Evolutionary conservation across 2,329 filamentous ascomycete species (phyloP).

Genomic region (Fusarium praegraminearum): DNA sequence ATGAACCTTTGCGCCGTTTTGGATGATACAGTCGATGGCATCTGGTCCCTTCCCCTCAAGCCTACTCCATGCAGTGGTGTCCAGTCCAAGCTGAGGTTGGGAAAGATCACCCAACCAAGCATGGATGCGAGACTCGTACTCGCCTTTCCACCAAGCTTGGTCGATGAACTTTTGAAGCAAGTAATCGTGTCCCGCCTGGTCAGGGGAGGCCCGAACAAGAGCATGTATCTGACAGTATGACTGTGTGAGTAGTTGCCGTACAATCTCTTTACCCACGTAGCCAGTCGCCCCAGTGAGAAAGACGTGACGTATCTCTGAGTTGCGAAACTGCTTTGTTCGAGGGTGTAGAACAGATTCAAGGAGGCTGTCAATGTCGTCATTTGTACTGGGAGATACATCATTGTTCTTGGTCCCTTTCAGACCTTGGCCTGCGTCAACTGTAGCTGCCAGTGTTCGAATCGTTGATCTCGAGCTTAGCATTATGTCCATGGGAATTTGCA

Average conservation of each 20-base stretch:
- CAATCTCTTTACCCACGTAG: not conserved
- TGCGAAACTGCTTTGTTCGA: not conserved
- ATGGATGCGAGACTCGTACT: not conserved
- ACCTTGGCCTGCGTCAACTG: not conserved
- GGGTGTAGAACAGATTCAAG: constrained; percentile 1
- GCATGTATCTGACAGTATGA: not conserved
- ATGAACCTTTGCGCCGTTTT: not conserved
- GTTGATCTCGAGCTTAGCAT: constrained; percentile 2
- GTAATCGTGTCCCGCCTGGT: not conserved
- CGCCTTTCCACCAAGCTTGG: not conserved
- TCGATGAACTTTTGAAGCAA: not conserved
- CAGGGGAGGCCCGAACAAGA: not conserved
- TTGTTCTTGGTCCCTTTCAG: not conserved
- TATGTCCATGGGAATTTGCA: not conserved
- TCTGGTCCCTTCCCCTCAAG: not conserved
- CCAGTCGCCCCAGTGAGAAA: not conserved
- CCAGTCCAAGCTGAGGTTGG: not conserved
- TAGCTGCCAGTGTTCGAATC: not conserved
- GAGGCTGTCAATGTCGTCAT: not conserved
- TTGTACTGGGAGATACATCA: not conserved
- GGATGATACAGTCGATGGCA: not conserved
- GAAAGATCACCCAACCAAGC: constrained; percentile 4
- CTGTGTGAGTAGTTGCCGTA: not conserved
- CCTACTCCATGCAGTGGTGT: not conserved
- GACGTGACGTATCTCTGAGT: not conserved